Conservation (phyloP, 805 yeast genomes). For the Saturnispora diversa region DNA sequence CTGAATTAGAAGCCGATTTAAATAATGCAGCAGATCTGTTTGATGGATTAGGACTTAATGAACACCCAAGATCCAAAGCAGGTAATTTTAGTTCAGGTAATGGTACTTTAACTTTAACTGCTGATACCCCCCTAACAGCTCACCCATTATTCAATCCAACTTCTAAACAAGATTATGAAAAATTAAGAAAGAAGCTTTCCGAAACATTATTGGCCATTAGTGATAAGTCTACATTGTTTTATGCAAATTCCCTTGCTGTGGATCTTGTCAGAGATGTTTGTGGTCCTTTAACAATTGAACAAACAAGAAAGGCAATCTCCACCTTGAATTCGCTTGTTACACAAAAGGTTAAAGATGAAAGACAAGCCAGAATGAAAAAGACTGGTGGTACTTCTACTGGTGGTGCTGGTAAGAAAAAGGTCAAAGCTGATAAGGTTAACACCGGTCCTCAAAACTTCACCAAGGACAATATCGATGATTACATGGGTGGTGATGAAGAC, state of each 20-base stretch:
- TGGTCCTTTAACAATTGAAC: constrained; percentile 74
- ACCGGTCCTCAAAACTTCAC: constrained; percentile 46
- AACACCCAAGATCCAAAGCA: constrained; percentile 44
- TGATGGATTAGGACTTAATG: constrained; percentile 59
- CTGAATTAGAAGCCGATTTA: constrained; percentile 78
- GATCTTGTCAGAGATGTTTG: constrained; percentile 81
- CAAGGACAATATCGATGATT: constrained; percentile 57
- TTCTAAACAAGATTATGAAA: constrained; percentile 71
- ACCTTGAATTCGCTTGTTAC: constrained; percentile 74
- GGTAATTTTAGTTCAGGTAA: constrained; percentile 14
- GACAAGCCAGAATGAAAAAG: constrained; percentile 74
- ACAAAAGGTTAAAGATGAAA: constrained; percentile 84
- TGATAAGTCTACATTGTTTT: constrained; percentile 55
- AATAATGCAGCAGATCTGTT: constrained; percentile 90
- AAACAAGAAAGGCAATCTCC: constrained; percentile 74
- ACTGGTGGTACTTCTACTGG: constrained; percentile 83
- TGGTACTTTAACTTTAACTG: constrained; percentile 34
- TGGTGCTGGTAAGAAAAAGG: constrained; percentile 95
- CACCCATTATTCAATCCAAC: constrained; percentile 84
- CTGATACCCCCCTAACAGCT: constrained; percentile 57
- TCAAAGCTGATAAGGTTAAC: constrained; percentile 61
- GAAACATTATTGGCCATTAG: constrained; percentile 54
- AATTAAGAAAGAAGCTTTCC: constrained; percentile 62
- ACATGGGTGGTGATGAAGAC: constrained; percentile 48
- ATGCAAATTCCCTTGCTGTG: constrained; percentile 67